Conservation (phyloP, 2,329 filamentous ascomycete genomes). For the Monosporascus ibericus region DNA sequence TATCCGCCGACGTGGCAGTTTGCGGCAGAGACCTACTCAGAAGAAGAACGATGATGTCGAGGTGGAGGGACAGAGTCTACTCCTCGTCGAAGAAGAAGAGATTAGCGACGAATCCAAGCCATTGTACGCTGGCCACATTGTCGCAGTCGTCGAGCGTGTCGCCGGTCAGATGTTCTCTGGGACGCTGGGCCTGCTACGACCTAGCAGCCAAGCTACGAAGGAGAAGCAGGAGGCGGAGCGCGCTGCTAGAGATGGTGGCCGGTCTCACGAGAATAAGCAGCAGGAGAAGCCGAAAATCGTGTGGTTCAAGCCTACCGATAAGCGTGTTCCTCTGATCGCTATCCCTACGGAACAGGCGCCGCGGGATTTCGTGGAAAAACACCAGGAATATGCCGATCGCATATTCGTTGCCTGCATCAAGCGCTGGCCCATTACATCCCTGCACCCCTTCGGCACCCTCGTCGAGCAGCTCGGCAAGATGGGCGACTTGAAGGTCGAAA, state of each 20-base stretch:
- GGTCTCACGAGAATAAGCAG: constrained; percentile 72
- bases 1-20: constrained; percentile 85
- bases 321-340: constrained; percentile 94
- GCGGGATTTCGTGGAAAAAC: constrained; percentile 95
- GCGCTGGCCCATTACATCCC: constrained; percentile 98
- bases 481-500: constrained; percentile 96
- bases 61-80: constrained; percentile 92
- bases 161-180: constrained; percentile 99
- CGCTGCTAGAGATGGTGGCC: constrained; percentile 77
- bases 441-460: constrained; percentile 95
- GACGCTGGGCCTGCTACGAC: constrained; percentile 85
- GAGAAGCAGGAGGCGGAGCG: constrained; percentile 98
- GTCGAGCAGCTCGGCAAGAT: constrained; percentile 96
- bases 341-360: constrained; percentile 98
- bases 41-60: constrained; percentile 99
- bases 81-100: constrained; percentile 96
- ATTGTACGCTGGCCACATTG: constrained; percentile 92
- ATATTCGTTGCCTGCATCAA: constrained; percentile 99
- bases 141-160: constrained; percentile 94
- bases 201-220: constrained; percentile 97
- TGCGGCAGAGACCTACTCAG: constrained; percentile 93
- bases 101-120: constrained; percentile 98
- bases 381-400: constrained; percentile 93
- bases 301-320: constrained; percentile 99
- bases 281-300: constrained; percentile 99